These are phyloP conservation scores for Nemania serpens DNA, from an alignment of 2,329 filamentous ascomycete genomes.

Conservation along the genomic window DNA sequence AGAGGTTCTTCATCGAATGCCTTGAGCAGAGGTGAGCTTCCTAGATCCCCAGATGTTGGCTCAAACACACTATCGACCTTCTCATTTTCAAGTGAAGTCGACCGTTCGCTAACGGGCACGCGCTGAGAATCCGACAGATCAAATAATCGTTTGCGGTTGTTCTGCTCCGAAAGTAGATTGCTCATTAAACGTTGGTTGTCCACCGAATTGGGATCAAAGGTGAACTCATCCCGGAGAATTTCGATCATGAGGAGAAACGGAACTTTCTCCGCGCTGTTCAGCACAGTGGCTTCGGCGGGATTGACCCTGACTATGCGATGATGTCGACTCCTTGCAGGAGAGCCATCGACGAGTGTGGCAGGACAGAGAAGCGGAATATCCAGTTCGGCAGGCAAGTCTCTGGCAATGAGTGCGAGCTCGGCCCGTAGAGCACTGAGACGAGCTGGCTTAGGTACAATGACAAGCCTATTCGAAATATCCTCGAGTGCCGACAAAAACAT, in stretches of 20 bases:
- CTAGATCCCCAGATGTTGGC: slow-evolving; percentile 77
- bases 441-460: slow-evolving; percentile 80
- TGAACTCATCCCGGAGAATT: slow-evolving; percentile 79
- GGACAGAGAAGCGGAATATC: slow-evolving; percentile 84
- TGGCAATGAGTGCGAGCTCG: slow-evolving; percentile 78
- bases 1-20: slow-evolving; percentile 53
- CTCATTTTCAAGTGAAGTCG: slow-evolving; percentile 47
- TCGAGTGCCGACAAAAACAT: slow-evolving; percentile 81
- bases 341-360: slow-evolving; percentile 72
- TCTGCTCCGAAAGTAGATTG: slow-evolving; percentile 61
- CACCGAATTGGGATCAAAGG: slow-evolving; percentile 74
- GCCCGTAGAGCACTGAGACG: slow-evolving; percentile 80
- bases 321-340: slow-evolving; percentile 75
- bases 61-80: slow-evolving; percentile 78
- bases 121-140: slow-evolving; percentile 71
- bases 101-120: slow-evolving; percentile 48
- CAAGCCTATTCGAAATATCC: slow-evolving; percentile 82
- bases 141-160: slow-evolving; percentile 64
- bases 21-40: slow-evolving; percentile 71
- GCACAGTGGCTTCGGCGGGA: slow-evolving; percentile 79
- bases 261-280: slow-evolving; percentile 86
- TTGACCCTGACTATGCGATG: slow-evolving; percentile 84
- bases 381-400: slow-evolving; percentile 81
- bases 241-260: slow-evolving; percentile 86
- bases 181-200: slow-evolving; percentile 72